A percentile compares a stretch with the other conserved stretches of the same genome.
These are phyloP conservation scores for Podila verticillata DNA, from an alignment of 192 early-diverging fungal genomes.

Conservation along the genomic window DNA sequence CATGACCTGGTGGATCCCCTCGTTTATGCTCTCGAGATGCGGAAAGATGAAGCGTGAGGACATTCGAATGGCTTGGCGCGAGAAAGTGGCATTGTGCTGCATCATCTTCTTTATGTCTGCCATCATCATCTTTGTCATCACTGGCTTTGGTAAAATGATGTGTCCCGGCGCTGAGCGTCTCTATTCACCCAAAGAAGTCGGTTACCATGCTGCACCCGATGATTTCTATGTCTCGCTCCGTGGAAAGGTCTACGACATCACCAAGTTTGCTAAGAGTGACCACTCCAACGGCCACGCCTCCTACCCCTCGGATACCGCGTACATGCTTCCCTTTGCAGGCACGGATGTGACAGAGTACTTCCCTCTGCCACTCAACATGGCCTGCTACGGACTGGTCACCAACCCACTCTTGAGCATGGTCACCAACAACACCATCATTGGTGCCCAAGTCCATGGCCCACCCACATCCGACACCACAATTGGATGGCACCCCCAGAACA, in stretches of 20 bases:
- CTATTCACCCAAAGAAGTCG: conserved; percentile 66
- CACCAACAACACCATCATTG: conserved; percentile 28
- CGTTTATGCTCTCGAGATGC: conserved; percentile 60
- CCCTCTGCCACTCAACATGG: conserved; percentile 62
- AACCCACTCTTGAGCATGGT: conserved; percentile 4
- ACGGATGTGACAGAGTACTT: conserved; percentile 73
- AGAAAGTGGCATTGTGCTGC: conserved; percentile 87
- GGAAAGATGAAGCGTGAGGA: conserved; percentile 88
- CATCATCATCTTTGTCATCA: conserved; percentile 86
- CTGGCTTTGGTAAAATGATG: conserved; percentile 83
- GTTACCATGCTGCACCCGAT: conserved; percentile 63
- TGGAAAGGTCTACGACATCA: conserved; percentile 76
- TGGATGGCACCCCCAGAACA: conserved; percentile 35
- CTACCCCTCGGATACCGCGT: conserved; percentile 49
- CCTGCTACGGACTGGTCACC: conserved; percentile 64
- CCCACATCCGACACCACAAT: conserved; percentile 43
- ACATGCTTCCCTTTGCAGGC: conserved; percentile 67
- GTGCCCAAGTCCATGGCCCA: conserved; percentile 43
- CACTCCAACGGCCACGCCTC: conserved; percentile 58
- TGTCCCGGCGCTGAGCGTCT: conserved; percentile 80
- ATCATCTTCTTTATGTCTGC: conserved; percentile 84
- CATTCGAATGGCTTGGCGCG: conserved; percentile 95
- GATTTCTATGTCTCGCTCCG: conserved; percentile 74
- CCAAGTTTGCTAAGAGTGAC: conserved; percentile 66
- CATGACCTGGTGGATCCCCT: conserved; percentile 87